Evolutionary conservation across 495 filamentous ascomycete species (phyloP).

Genomic region (Penicillium angulare): DNA sequence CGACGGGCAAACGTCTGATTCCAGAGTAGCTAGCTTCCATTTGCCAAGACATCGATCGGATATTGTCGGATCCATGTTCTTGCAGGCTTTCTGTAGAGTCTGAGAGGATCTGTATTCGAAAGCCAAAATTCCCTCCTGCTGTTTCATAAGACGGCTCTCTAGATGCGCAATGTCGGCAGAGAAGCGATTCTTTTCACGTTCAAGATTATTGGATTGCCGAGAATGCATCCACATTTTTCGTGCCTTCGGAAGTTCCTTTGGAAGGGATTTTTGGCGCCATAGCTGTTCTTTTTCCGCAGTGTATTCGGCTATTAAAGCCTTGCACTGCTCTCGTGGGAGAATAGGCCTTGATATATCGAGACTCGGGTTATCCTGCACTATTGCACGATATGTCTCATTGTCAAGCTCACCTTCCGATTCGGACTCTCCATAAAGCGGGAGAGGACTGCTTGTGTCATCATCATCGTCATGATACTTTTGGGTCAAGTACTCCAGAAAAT

Average conservation of each 20-base stretch:
- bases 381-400: constrained; percentile 53
- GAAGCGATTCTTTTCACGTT: not conserved
- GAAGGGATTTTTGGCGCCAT: not conserved
- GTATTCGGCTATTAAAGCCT: constrained; percentile 22
- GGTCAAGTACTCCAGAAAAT: constrained; percentile 26
- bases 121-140: not conserved
- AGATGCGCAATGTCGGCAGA: not conserved
- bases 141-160: not conserved
- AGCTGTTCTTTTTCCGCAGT: constrained; percentile 47
- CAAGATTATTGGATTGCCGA: not conserved
- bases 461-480: constrained; percentile 45
- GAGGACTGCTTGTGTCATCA: constrained; percentile 42
- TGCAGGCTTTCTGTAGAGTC: not conserved
- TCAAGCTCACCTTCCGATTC: constrained; percentile 55
- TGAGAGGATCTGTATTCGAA: not conserved
- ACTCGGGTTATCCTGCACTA: not conserved
- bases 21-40: not conserved
- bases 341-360: not conserved
- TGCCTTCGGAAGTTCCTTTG: not conserved
- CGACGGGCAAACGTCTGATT: not conserved
- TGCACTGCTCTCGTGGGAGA: not conserved
- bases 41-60: not conserved
- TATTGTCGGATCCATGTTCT: not conserved
- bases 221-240: not conserved
- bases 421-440: constrained; percentile 68